Evolutionary conservation across 2,329 filamentous ascomycete species (phyloP), one percentile per base, ranked within the genome.

Genomic region (Colletotrichum higginsianum): DNA sequence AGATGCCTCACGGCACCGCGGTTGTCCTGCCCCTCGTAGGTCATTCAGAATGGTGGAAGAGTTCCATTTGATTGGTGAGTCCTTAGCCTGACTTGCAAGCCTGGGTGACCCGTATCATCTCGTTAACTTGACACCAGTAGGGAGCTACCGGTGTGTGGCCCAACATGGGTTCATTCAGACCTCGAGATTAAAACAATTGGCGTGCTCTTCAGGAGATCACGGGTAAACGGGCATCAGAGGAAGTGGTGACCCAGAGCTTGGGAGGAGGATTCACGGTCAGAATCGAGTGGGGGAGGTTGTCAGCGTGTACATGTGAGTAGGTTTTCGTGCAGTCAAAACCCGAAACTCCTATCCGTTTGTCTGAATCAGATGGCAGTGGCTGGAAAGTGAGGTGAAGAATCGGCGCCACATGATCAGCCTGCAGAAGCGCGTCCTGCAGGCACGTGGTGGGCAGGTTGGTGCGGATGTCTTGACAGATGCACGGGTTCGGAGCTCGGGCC

Each of bases 401-500:
- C 9, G 47, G 38, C 60, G 60, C 60, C 60, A 52, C 30, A 42
- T 62, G 60, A 62, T 52, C 30, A 52, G 21, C 47, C 47, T 62
- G 60, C 60, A 62, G 60, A 52, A 26, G 60, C 30, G 47, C 47
- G 38, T 42, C 35, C 38, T 42, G 35, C 35, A 62, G n/a, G 42
- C 60, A 62, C 60, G 60, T 62, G 60, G 60, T 6, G n/a, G 12
- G n/a, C 46, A 38, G 55, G 60, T 52, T 62, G 44, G 35, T 21
- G 53, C n/a, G 18, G 12, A 40, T 61, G 58, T 50, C 46, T 61
- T 61, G 60, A 62, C 47, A 42, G 47, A 26, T 42, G 60, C 60
- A 61, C 60, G 47, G 46, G 58, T 61, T 61, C 15, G 6, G 21
- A 62, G 60, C 60, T 62, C 60, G 47, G 47, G 30, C 47, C 60